Conservation (phyloP, 2,329 filamentous ascomycete species). For the Pestalotiopsis sp. region DNA sequence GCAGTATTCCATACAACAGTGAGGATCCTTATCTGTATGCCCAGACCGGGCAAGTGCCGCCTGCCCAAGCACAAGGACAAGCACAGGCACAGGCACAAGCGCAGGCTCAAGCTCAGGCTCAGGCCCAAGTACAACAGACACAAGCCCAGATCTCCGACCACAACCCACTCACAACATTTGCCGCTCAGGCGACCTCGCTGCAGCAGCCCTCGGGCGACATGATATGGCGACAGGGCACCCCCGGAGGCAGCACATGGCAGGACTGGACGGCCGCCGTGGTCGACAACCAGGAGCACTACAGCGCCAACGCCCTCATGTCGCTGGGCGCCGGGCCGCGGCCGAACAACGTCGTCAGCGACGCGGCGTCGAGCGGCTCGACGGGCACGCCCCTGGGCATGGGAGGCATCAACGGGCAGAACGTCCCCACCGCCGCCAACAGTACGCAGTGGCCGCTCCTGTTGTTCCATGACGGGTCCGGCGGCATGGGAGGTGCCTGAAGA, state of each 20-base stretch:
- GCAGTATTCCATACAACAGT: slow-evolving; percentile 28
- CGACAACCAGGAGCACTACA: slow-evolving; percentile 52
- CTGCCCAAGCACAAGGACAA: slow-evolving; percentile 26
- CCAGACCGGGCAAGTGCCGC: slow-evolving; percentile 26
- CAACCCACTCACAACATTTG: slow-evolving; percentile 31
- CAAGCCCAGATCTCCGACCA: slow-evolving; percentile 22
- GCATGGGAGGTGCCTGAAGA: slow-evolving; percentile 27
- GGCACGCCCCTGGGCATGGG: slow-evolving; percentile 23
- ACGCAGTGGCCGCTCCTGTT: slow-evolving; percentile 35
- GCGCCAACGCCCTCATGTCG: slow-evolving; percentile 50
- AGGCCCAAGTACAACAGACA: slow-evolving; percentile 26
- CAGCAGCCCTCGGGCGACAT: slow-evolving; percentile 31
- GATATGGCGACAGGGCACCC: slow-evolving; percentile 31
- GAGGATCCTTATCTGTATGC: slow-evolving; percentile 28
- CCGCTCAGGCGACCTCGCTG: slow-evolving; percentile 31
- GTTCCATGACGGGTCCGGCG: slow-evolving; percentile 28
- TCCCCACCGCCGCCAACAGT: slow-evolving; percentile 24
- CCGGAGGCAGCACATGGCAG: slow-evolving; percentile 50
- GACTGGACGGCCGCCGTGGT: slow-evolving; percentile 57
- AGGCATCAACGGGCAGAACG: slow-evolving; percentile 24
- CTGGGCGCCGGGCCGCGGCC: slow-evolving; percentile 36
- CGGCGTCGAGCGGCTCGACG: slow-evolving; percentile 5
- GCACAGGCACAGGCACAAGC: slow-evolving; percentile 9
- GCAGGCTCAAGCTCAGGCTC: slow-evolving; percentile 27
- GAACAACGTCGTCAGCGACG: slow-evolving; percentile 19